Conservation (phyloP, 768 basidiomycete species). For the Collybiopsis confluens region DNA sequence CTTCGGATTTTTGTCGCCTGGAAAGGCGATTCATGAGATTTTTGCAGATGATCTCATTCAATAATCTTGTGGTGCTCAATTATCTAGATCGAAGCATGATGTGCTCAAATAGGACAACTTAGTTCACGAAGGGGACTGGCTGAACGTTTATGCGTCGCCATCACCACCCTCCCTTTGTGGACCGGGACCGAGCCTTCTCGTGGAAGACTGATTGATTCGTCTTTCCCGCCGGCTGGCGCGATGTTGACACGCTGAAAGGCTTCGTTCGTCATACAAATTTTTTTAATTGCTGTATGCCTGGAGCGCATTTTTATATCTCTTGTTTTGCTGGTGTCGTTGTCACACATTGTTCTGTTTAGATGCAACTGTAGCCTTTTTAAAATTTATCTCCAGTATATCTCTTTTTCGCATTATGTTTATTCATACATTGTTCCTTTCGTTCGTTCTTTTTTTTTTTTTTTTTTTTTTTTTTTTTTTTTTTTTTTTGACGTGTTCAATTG, state of each 20-base stretch:
- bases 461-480: constrained; percentile 4
- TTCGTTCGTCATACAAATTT: too few relatives aligned
- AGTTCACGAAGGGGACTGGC: too few relatives aligned
- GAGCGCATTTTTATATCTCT: not conserved
- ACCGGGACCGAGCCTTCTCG: too few relatives aligned
- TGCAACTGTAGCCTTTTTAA: not conserved
- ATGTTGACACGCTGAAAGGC: too few relatives aligned
- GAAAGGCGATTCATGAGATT: constrained; percentile 33
- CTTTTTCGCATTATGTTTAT: constrained; percentile 10
- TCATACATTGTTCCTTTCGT: constrained; percentile 1
- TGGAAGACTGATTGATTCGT: too few relatives aligned
- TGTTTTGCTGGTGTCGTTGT: not conserved
- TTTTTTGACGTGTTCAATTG: not conserved
- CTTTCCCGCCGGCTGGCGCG: too few relatives aligned
- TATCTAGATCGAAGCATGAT: not conserved
- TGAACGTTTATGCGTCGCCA: too few relatives aligned
- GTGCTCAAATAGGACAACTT: too few relatives aligned
- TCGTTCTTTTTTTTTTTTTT: not conserved
- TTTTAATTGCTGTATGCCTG: too few relatives aligned
- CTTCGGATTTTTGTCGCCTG: constrained; percentile 55
- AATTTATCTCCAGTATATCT: constrained; percentile 15
- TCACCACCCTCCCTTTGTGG: too few relatives aligned
- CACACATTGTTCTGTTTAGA: not conserved
- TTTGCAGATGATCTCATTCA: not conserved
- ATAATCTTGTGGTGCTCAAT: too few relatives aligned